Evolutionary conservation across 441 rosid species (phyloP), one percentile per base, ranked within the genome.

Genomic region (Euphorbia schlechtendalii): DNA sequence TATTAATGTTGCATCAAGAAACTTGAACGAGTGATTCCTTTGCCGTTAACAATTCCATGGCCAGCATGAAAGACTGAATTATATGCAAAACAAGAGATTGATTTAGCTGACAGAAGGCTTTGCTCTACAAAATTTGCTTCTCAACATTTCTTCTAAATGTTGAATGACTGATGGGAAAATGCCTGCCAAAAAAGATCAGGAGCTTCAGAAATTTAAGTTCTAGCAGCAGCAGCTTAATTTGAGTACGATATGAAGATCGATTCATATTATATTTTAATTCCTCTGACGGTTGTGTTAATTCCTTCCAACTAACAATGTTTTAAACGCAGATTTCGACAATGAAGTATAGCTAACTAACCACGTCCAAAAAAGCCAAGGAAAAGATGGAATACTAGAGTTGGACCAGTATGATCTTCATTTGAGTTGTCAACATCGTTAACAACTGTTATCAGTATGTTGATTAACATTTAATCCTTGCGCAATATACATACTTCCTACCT

Each of bases 71-170:
- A 22, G 3, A 24, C 24, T 22, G 12, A 46, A 54, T 57, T 17
- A n/a, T 25, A n/a, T 28, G 15, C 8, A 7, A 59, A 21, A 41
- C 64, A 56, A 56, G 18, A 25, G 22, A 49, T 41, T 58, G 53
- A 30, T 32, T 49, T 34, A 61, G 21, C 56, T 24, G 10, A 34
- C 12, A 7, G 51, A 54, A n/a, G 68, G 65, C 73, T 76, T 81
- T 41, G 76, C 78, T 69, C 69, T 68, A 61, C 88, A 84, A 73
- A 85, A 84, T 64, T 80, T 79, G 20, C 66, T 45, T 67, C 68
- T 85, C 85, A 90, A 57, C 21, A 55, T 64, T 71, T 79, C 80
- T 76, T 82, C 90, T 74, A 86, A 69, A 43, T 53, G 78, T 60
- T 77, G 80, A 48, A 92, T 76, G 62, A 82, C 70, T 12, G 75